phyloP scores from a whole-genome alignment of 1,284 basidiomycete species.

The Pseudozyma thailandica region DNA sequence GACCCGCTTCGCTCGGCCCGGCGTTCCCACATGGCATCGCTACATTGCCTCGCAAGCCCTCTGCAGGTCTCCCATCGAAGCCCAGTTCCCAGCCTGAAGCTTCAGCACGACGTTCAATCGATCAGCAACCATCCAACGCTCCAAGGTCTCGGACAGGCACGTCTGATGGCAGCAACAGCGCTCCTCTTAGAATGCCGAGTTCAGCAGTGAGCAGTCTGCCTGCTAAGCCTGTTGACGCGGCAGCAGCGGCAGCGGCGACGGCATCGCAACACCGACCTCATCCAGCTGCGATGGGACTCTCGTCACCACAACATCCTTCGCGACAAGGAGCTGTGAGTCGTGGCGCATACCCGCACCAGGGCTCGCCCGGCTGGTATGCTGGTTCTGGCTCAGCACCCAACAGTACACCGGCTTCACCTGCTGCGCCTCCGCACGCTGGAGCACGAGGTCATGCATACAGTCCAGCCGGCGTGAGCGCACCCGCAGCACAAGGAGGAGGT shows the following conservation, averaged over 20 bases:
- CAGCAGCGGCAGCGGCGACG: slow-evolving; percentile 22
- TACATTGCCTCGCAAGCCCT: slow-evolving; percentile 28
- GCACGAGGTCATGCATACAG: slow-evolving; percentile 11
- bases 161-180: slow-evolving; percentile 8
- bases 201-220: slow-evolving; percentile 21
- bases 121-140: neutral
- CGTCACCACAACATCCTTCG: slow-evolving; percentile 20
- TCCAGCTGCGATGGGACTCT: slow-evolving; percentile 4
- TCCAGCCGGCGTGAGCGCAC: slow-evolving; percentile 12
- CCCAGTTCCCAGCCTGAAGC: slow-evolving; percentile 25
- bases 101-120: neutral
- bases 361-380: slow-evolving; percentile 16
- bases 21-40: slow-evolving; percentile 30
- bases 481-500: slow-evolving; percentile 10
- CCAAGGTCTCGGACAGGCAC: slow-evolving; percentile 23
- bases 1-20: slow-evolving; percentile 13
- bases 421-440: slow-evolving; percentile 5
- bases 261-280: slow-evolving; percentile 8
- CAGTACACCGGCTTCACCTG: slow-evolving; percentile 28
- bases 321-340: slow-evolving; percentile 9
- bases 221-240: slow-evolving; percentile 39
- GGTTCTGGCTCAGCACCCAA: slow-evolving; percentile 17
- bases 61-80: slow-evolving; percentile 28
- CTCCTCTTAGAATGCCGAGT: slow-evolving; percentile 25
- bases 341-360: slow-evolving; percentile 14